phyloP scores from a whole-genome alignment of 2,329 filamentous ascomycete species.

The Fusarium succisae region DNA sequence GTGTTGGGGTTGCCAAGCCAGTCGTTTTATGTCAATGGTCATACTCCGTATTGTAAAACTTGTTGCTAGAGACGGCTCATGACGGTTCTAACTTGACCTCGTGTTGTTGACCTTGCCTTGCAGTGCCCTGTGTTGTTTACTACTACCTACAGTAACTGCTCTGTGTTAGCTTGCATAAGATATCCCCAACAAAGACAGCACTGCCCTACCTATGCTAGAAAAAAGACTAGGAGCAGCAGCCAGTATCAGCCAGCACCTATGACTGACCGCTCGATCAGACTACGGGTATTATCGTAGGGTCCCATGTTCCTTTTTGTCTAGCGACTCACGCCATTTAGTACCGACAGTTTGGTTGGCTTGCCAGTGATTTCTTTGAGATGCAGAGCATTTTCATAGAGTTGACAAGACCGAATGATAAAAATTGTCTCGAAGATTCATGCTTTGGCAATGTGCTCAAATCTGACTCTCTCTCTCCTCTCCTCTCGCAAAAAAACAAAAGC shows the following conservation, averaged over 20 bases:
- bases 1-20: background rate
- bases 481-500: background rate
- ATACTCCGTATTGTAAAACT: background rate
- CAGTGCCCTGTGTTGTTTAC: background rate
- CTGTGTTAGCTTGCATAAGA: background rate
- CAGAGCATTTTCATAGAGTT: background rate
- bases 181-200: slow-evolving; percentile 13
- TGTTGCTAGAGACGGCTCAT: slow-evolving; percentile 5
- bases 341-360: slow-evolving; percentile 1
- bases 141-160: background rate
- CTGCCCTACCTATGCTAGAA: background rate
- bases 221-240: background rate
- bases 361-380: background rate
- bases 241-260: background rate
- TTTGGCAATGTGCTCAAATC: slow-evolving; percentile 16
- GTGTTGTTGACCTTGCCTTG: background rate
- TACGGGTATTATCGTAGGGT: slow-evolving; percentile 19
- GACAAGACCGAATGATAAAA: background rate
- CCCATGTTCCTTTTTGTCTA: slow-evolving; percentile 14
- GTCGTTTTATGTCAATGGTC: background rate
- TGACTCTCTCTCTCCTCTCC: background rate
- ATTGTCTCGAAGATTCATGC: background rate
- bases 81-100: background rate
- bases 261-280: slow-evolving; percentile 18
- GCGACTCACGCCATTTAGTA: background rate